Base-by-base conservation (phyloP, 768 basidiomycete genomes). In the Leccinum fibrillosum region DNA sequence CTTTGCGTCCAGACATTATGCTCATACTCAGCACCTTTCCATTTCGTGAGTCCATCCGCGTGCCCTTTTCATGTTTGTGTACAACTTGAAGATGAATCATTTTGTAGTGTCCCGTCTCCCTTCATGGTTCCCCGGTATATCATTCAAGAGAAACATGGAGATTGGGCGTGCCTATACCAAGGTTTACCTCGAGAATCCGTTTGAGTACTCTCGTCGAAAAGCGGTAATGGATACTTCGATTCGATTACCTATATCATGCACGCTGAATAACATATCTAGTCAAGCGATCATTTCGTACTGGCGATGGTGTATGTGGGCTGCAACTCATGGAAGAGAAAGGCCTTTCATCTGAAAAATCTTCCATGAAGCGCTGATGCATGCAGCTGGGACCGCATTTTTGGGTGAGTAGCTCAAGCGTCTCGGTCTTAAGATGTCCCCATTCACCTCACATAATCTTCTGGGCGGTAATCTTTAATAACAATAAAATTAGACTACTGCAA, bases 111-210 rank as follows among this genome's bases (percentile, higher is more conserved):
- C 37, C 17, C 37, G 6, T 39, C 37, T 39, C 17, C 17, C 37
- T 39, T 39, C 37, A 8, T 39, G 37, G 37, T 39, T 39, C 9
- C 37, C 17, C 17, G 37, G 37, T 9, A 3, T 39, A 8, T n/a
- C 49, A 17, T 60, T 60, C 44, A 60, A 51, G 7, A 49, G 6
- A 23, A 39, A 48, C 10, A 44, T 62, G 55, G 49, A 21, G 15
- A 15, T 5, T 6, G 54, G 55, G 2, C 39, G 28, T n/a, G 26
- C 17, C 4, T 34, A 51, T 2, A 13, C 44, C 3, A 13, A 17
- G 28, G 23, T 25, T 3, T 62, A 62, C 25, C n/a, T 62, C 3
- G 55, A 61, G 7, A 13, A 5, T 12, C 42, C 49, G 3, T 60
- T 56, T 11, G 15, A 23, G 4, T 9, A 56, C 12, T 47, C 48